Evolutionary conservation across 2,329 filamentous ascomycete genomes (phyloP), one percentile per base, ranked within the genome.

Genomic region (Xylaria hypoxylon): DNA sequence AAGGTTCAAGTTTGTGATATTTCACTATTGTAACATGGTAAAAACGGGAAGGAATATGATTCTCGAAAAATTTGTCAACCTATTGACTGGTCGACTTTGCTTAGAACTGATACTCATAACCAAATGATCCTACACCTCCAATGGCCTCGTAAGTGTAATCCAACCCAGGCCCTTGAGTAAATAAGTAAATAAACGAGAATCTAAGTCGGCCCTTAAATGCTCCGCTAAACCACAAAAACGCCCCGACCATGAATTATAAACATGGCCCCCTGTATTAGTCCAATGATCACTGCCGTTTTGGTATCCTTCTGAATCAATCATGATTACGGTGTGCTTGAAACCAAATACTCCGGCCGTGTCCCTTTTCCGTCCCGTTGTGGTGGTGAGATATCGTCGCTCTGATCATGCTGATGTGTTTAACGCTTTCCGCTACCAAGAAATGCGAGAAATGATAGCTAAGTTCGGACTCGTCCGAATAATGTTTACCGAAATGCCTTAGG

Each of bases 301-400:
- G 62, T 69, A 68, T 69, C 59, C 67, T 48, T 65, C 59, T 51
- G 60, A 65, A 68, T 59, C 45, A 59, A 59, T 56, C 58, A 53
- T 65, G 42, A 58, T 51, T 58, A 53, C 42, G 33, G 35, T 65
- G 33, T 52, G n/a, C 35, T 65, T 40, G 35, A 60, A 59, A 40
- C 53, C 57, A 44, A 44, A 45, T 62, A 63, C 62, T 66, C 68
- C 66, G 55, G 52, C n/a, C 45, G 57, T 51, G 35, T 58, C 44
- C 62, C 58, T 57, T 65, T 67, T 51, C 61, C 50, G 53, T 55
- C 57, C 58, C 28, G 17, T 64, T 66, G 47, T 57, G 50, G 51
- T 68, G 56, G n/a, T 53, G 42, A 61, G 56, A 61, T 60, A 35
- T 62, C 53, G 48, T 68, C 44, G 45, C 58, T 58, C 44, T 59